A percentile compares a stretch with the other conserved stretches of the same genome.
These are phyloP conservation scores for Eucalyptus globulus DNA, from an alignment of 345 rosid genomes.

Conservation along the genomic window DNA sequence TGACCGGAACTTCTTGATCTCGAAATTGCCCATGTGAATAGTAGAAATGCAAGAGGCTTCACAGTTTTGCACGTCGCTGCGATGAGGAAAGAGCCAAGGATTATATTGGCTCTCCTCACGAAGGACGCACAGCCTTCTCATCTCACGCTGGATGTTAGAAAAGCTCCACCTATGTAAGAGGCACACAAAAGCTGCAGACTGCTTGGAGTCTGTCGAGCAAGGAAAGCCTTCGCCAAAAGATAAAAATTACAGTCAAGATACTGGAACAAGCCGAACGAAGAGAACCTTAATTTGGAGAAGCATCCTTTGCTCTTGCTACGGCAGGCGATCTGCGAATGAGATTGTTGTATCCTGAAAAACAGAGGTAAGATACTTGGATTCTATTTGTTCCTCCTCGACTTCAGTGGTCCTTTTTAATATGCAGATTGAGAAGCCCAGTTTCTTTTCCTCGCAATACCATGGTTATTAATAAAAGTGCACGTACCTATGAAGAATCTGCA, in stretches of 20 bases:
- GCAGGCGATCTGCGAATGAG: constrained; percentile 65
- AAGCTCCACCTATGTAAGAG: constrained; percentile 59
- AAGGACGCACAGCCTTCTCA: constrained; percentile 68
- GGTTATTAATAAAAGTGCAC: too few relatives aligned
- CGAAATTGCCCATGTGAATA: constrained; percentile 56
- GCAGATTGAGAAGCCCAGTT: too few relatives aligned
- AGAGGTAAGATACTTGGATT: constrained; percentile 32
- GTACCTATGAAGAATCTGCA: too few relatives aligned
- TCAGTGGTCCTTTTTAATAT: too few relatives aligned
- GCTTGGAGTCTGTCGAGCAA: constrained; percentile 26
- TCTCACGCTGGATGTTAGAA: constrained; percentile 60
- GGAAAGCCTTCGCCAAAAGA: constrained; percentile 54
- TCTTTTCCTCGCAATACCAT: too few relatives aligned
- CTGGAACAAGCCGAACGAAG: constrained; percentile 59
- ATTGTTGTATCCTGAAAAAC: constrained; percentile 62
- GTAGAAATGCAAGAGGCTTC: constrained; percentile 48
- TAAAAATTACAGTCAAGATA: constrained; percentile 61
- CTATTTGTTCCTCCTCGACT: too few relatives aligned
- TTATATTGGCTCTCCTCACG: constrained; percentile 52
- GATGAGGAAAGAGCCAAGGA: constrained; percentile 63
- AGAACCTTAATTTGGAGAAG: constrained; percentile 47
- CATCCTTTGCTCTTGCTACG: constrained; percentile 45
- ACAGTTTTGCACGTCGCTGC: constrained; percentile 77
- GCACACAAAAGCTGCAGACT: constrained; percentile 46
- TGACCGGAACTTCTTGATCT: constrained; percentile 67